phyloP scores from a whole-genome alignment of 345 rosid species.

The Syzygium aromaticum region DNA sequence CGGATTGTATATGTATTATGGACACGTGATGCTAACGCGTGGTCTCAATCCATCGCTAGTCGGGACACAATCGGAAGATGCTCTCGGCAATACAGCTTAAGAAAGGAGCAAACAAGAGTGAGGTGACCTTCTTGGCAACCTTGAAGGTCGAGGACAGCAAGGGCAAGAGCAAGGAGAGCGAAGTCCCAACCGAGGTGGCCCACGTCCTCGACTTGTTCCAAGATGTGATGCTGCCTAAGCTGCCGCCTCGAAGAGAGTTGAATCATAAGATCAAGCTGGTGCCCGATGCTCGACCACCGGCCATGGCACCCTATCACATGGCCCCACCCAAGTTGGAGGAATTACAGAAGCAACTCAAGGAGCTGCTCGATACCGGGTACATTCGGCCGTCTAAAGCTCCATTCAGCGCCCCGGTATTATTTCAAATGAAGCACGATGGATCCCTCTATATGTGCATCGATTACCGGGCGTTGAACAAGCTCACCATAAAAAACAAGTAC shows the following conservation, averaged over 20 bases:
- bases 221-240: neutral
- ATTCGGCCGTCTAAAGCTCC: neutral
- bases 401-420: neutral
- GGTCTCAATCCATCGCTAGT: no score
- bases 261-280: neutral
- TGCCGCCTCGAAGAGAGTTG: neutral
- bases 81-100: neutral
- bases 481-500: neutral
- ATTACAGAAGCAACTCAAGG: neutral
- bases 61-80: neutral
- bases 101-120: neutral
- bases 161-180: no score
- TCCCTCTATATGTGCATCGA: neutral
- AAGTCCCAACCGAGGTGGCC: neutral
- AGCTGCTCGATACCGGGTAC: neutral
- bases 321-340: neutral
- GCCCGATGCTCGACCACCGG: neutral
- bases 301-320: neutral
- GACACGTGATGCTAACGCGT: neutral
- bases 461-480: neutral
- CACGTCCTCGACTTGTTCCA: neutral
- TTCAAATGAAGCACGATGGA: neutral
- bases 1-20: neutral
- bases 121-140: neutral
- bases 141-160: neutral